Base-by-base conservation (phyloP, 768 basidiomycete genomes). In the Phylloporus sp. region DNA sequence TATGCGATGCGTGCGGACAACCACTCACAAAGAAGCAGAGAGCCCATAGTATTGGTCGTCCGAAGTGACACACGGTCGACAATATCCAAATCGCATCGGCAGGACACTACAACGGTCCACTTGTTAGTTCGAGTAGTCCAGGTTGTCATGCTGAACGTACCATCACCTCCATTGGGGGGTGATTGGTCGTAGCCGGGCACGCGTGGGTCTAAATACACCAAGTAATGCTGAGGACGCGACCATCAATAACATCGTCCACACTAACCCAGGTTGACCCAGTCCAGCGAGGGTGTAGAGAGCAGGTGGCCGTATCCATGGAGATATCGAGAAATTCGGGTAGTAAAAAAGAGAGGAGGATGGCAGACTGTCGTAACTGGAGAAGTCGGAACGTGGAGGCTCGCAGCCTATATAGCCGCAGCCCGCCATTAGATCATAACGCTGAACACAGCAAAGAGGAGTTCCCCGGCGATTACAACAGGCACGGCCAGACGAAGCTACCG, bases 11-110 rank as follows among this genome's bases (percentile, higher is more conserved):
- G 24, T 17, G 14, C 18, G 41, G 4, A 23, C n/a, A 29, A 21
- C 3, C 5, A 21, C 60, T 46, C 34, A 61, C 60, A 43, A 61
- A 61, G 37, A 61, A 61, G 27, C 32, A 54, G 39, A 61, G 3
- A 3, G 52, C 58, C 49, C 54, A 60, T 24, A 41, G 15, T 5
- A 63, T 2, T 22, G 48, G 46, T 0, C 42, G 43, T 27, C 26
- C 38, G 28, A 43, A 42, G 6, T 48, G 17, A 2, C n/a, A 29
- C 10, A 50, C 27, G 13, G 20, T 38, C n/a, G 36, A 29, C 11
- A 39, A n/a, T 3, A 24, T 23, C 57, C 44, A 46, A 20, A 48
- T n/a, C 15, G 31, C 18, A 22, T 57, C 45, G 0, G 46, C 24
- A 4, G 28, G 13, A 8, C 14, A 32, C 49, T 54, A 22, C 4